Conservation (phyloP, 257 asterid species). For the Leonotis leonurus region DNA sequence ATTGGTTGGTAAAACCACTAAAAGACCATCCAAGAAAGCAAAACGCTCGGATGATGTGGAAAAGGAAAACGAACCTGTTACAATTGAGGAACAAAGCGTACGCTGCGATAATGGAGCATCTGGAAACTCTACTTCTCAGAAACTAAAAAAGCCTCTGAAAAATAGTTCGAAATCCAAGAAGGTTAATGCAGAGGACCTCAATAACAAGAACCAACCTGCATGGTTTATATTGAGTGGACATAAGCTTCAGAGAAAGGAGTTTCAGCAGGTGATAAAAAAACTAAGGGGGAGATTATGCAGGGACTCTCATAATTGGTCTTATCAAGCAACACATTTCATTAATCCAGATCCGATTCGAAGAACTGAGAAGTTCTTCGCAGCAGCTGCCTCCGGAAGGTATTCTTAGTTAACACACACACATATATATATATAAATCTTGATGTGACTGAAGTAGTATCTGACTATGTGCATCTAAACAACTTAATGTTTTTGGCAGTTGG, state of each 20-base stretch:
- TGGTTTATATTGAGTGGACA: slow-evolving; percentile 83
- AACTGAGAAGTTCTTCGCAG: slow-evolving; percentile 93
- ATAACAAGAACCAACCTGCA: slow-evolving; percentile 33
- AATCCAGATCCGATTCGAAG: slow-evolving; percentile 81
- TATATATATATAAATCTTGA: not conserved
- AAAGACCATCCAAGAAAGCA: slow-evolving; percentile 33
- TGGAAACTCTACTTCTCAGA: slow-evolving; percentile 13
- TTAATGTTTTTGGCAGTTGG: slow-evolving; percentile 70
- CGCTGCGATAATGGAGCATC: slow-evolving; percentile 20
- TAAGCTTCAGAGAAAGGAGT: slow-evolving; percentile 76
- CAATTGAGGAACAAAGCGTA: slow-evolving; percentile 12
- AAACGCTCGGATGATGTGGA: slow-evolving; percentile 37
- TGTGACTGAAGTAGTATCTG: not conserved
- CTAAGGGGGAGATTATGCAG: slow-evolving; percentile 73
- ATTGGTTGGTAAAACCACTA: slow-evolving; percentile 15
- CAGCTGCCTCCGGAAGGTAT: slow-evolving; percentile 98
- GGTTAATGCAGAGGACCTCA: not conserved
- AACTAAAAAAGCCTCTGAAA: slow-evolving; percentile 19
- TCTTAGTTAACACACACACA: not conserved
- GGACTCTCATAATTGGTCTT: slow-evolving; percentile 92
- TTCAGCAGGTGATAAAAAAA: slow-evolving; percentile 57
- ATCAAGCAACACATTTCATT: slow-evolving; percentile 89
- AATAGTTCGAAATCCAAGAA: slow-evolving; percentile 8
- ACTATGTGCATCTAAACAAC: not conserved
- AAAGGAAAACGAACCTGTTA: slow-evolving; percentile 39